These are phyloP conservation scores for Rhinocladiella mackenziei DNA, from an alignment of 2,329 filamentous ascomycete species.

Conservation along the genomic window DNA sequence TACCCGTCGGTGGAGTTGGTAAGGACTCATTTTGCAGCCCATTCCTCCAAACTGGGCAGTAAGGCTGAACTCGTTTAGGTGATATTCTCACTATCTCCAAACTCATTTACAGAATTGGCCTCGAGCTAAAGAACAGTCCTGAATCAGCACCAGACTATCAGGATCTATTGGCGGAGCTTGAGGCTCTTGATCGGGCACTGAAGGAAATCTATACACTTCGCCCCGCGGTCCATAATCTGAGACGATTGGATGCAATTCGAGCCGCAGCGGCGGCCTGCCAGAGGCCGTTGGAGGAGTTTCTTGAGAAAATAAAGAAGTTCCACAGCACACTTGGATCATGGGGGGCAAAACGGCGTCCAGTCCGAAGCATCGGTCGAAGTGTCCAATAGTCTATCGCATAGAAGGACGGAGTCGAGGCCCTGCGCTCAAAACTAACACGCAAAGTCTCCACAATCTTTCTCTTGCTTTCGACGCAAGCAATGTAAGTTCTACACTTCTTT, in stretches of 20 bases:
- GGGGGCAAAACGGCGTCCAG: too few relatives aligned
- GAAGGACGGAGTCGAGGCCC: too few relatives aligned
- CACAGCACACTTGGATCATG: conserved; percentile 26
- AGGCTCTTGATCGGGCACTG: conserved; percentile 3
- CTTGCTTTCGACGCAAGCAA: too few relatives aligned
- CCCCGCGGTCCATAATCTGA: neutral
- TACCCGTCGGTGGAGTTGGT: neutral
- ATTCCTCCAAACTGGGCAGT: too few relatives aligned
- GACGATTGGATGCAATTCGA: conserved; percentile 3
- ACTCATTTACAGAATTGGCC: conserved; percentile 3
- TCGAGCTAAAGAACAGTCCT: conserved; percentile 2
- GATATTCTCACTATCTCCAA: conserved; percentile 1
- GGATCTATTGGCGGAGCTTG: neutral
- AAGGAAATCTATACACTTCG: neutral
- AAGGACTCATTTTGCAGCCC: neutral
- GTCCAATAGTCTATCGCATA: too few relatives aligned
- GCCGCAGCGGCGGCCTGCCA: neutral
- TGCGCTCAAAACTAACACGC: too few relatives aligned
- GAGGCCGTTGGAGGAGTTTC: neutral
- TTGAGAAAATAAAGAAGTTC: conserved; percentile 3
- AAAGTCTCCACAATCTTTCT: too few relatives aligned
- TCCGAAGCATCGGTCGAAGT: too few relatives aligned
- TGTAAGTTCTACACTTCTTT: too few relatives aligned
- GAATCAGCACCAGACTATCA: conserved; percentile 5
- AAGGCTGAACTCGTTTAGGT: neutral